phyloP scores from a whole-genome alignment of 2,329 filamentous ascomycete genomes.

The Colletotrichum spaethianum region DNA sequence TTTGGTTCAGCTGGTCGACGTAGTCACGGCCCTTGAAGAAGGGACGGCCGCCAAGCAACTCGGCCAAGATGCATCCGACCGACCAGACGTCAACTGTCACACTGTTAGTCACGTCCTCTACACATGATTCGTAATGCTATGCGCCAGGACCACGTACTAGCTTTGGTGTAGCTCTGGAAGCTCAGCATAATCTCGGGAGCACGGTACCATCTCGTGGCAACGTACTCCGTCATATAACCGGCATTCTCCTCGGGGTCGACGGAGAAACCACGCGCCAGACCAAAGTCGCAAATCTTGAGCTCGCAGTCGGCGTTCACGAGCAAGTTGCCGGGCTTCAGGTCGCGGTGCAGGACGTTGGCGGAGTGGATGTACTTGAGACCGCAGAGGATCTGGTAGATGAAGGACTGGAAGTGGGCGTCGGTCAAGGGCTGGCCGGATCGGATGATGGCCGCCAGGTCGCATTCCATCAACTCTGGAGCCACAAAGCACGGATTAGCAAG shows the following conservation, averaged over 20 bases:
- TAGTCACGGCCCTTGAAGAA: constrained; percentile 99
- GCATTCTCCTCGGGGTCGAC: constrained; percentile 98
- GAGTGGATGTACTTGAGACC: constrained; percentile 99
- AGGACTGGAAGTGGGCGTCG: constrained; percentile 99
- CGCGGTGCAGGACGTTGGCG: constrained; percentile 95
- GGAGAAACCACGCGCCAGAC: constrained; percentile 95
- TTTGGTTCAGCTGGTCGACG: constrained; percentile 99
- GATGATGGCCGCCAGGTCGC: constrained; percentile 97
- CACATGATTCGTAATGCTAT: neutral
- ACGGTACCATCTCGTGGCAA: constrained; percentile 94
- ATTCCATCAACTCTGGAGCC: constrained; percentile 93
- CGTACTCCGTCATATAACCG: constrained; percentile 99
- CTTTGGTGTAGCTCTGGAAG: constrained; percentile 99
- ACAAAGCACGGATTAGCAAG: constrained; percentile 23
- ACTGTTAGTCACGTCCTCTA: neutral
- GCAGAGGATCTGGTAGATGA: constrained; percentile 99
- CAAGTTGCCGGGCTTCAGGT: constrained; percentile 96
- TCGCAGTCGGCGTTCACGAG: constrained; percentile 99
- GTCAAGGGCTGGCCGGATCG: constrained; percentile 96
- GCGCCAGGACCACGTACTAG: constrained; percentile 79
- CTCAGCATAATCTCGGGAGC: constrained; percentile 99
- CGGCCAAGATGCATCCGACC: constrained; percentile 96
- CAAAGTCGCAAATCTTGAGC: constrained; percentile 99
- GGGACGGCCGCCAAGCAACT: constrained; percentile 93
- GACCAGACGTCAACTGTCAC: constrained; percentile 96